phyloP scores from a whole-genome alignment of 495 filamentous ascomycete genomes.

The Pseudoneurospora amorphoporcata region DNA sequence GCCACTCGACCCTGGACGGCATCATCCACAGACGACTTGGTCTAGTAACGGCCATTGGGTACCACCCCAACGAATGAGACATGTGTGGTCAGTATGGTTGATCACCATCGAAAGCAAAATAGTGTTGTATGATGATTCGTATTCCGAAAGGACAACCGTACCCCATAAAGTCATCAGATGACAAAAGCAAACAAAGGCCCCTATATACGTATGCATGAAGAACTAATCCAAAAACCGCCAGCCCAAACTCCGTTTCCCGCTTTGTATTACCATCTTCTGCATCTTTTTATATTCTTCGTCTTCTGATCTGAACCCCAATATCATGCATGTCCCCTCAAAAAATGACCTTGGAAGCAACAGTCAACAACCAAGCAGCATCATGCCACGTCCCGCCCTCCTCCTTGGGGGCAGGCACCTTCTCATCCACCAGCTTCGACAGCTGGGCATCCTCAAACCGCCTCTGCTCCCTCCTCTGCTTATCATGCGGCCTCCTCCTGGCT shows the following conservation, averaged over 20 bases:
- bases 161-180: background rate
- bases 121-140: background rate
- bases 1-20: background rate
- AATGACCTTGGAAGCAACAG: slow-evolving; percentile 62
- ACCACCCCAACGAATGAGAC: fast-evolving
- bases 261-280: background rate
- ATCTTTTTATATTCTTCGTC: background rate
- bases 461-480: slow-evolving; percentile 12
- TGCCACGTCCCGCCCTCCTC: slow-evolving; percentile 58
- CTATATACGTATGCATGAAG: background rate
- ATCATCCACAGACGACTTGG: background rate
- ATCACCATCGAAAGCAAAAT: background rate
- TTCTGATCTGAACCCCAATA: no score
- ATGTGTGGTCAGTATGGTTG: background rate
- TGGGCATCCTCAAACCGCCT: slow-evolving; percentile 12
- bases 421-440: slow-evolving; percentile 5
- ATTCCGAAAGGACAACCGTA: background rate
- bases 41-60: background rate
- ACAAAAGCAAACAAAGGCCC: background rate
- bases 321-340: slow-evolving; percentile 28
- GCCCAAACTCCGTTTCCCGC: background rate
- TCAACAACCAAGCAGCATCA: slow-evolving; percentile 77
- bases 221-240: background rate
- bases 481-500: slow-evolving; percentile 21
- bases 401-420: slow-evolving; percentile 31